These are phyloP conservation scores for Neonectria ditissima DNA, from an alignment of 2,329 filamentous ascomycete species.

Conservation along the genomic window DNA sequence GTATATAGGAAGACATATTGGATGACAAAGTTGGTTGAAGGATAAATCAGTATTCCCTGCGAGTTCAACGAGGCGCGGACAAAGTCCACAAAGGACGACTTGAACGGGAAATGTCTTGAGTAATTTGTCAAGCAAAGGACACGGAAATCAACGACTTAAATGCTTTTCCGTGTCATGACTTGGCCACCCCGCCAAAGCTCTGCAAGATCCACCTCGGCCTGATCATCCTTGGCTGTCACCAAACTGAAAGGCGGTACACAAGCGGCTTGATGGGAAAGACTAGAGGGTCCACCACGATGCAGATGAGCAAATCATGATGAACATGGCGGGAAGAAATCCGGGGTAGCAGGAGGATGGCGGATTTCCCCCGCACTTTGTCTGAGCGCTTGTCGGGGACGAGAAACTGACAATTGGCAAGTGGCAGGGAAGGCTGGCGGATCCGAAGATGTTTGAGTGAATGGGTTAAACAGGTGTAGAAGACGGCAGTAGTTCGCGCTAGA, in stretches of 20 bases:
- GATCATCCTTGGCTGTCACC: constrained; percentile 7
- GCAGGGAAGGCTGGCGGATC: constrained; percentile 30
- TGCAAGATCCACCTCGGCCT: constrained; percentile 21
- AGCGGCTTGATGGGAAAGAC: constrained; percentile 35
- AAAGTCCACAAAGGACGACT: neutral
- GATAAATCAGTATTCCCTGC: neutral
- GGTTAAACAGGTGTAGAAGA: too few species aligned
- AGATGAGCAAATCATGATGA: constrained; percentile 7
- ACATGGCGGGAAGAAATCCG: constrained; percentile 14
- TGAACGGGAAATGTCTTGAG: neutral
- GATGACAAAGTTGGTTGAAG: too few species aligned
- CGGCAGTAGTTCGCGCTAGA: too few species aligned
- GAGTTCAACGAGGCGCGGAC: neutral
- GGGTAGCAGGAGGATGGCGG: neutral
- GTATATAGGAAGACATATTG: constrained; percentile 20
- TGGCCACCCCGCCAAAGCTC: constrained; percentile 12
- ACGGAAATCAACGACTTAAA: constrained; percentile 37
- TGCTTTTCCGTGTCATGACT: constrained; percentile 32
- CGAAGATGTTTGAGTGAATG: constrained; percentile 22
- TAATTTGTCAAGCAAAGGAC: neutral
- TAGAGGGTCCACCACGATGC: neutral
- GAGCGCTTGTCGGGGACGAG: too few species aligned
- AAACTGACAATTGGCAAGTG: constrained; percentile 27
- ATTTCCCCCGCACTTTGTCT: constrained; percentile 15
- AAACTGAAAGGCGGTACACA: constrained; percentile 26